phyloP scores from a whole-genome alignment of 2,329 filamentous ascomycete species.

The Botrytis paeoniae region DNA sequence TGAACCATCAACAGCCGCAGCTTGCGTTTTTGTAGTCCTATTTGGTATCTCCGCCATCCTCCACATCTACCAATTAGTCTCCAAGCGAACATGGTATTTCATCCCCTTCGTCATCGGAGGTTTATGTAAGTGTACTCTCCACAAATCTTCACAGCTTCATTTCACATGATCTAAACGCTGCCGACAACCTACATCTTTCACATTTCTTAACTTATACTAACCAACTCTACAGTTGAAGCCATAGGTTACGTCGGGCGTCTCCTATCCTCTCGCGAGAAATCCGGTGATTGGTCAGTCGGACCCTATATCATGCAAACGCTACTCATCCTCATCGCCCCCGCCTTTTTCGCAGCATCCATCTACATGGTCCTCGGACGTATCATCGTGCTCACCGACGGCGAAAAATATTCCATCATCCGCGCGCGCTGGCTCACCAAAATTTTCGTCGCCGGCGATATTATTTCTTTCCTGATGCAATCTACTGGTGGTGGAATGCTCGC shows the following conservation, averaged over 20 bases:
- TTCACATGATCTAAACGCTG: not conserved
- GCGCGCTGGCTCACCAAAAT: conserved; percentile 42
- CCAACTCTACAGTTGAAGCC: conserved; percentile 41
- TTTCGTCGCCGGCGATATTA: conserved; percentile 46
- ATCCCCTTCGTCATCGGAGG: conserved; percentile 37
- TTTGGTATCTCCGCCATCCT: conserved; percentile 21
- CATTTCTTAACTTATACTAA: not conserved
- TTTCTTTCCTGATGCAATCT: conserved; percentile 45
- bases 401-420: conserved; percentile 39
- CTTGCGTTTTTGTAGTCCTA: conserved; percentile 22
- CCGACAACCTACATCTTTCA: not conserved
- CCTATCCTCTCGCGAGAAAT: conserved; percentile 25
- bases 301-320: conserved; percentile 41
- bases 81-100: conserved; percentile 32
- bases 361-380: conserved; percentile 45
- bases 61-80: conserved; percentile 24
- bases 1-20: conserved; percentile 24
- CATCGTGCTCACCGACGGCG: conserved; percentile 39
- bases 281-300: conserved; percentile 29
- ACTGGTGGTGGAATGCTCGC: conserved; percentile 29
- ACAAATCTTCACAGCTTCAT: not conserved
- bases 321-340: conserved; percentile 42
- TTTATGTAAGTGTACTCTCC: not conserved
- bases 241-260: conserved; percentile 40
- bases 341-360: conserved; percentile 42